Percentiles rank a stretch among this genome's conserved stretches.
Evolutionary conservation across 345 rosid species (phyloP).

Genomic region (Sisymbrium irio): DNA sequence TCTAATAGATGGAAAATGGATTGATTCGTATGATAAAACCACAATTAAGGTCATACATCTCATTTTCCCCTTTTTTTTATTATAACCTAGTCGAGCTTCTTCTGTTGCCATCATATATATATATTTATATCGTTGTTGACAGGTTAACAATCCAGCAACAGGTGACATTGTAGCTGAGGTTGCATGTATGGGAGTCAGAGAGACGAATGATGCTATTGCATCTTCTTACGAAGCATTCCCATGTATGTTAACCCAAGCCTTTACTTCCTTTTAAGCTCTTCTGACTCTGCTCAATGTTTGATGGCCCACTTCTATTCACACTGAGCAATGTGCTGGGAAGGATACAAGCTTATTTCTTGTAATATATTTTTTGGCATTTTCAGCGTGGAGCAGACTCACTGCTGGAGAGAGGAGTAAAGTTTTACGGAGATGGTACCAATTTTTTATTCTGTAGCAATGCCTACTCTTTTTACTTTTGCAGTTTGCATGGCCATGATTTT

Average conservation of each 20-base stretch:
- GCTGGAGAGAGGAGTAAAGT: conserved; percentile 80
- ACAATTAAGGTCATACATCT: conserved; percentile 56
- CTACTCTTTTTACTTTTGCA: not conserved
- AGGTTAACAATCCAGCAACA: conserved; percentile 91
- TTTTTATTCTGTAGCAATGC: conserved; percentile 14
- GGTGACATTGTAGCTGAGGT: conserved; percentile 76
- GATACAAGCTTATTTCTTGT: not conserved
- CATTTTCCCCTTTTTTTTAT: not conserved
- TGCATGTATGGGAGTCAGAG: conserved; percentile 76
- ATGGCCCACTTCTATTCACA: not conserved
- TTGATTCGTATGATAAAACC: conserved; percentile 65
- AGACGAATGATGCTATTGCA: conserved; percentile 85
- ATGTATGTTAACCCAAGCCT: conserved; percentile 46
- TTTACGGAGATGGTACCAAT: conserved; percentile 69
- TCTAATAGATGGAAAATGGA: conserved; percentile 88
- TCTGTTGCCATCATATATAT: not conserved
- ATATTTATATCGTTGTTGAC: conserved; percentile 23
- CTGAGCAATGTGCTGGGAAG: not conserved
- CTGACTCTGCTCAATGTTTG: conserved; percentile 6
- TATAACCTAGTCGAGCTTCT: not conserved
- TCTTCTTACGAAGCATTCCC: conserved; percentile 72
- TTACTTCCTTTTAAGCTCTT: not conserved
- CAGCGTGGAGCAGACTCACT: conserved; percentile 92
- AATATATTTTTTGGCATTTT: conserved; percentile 12
- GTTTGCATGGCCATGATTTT: conserved; percentile 1